Evolutionary conservation across 2,329 filamentous ascomycete species (phyloP).

Genomic region (Phialocephala subalpina): DNA sequence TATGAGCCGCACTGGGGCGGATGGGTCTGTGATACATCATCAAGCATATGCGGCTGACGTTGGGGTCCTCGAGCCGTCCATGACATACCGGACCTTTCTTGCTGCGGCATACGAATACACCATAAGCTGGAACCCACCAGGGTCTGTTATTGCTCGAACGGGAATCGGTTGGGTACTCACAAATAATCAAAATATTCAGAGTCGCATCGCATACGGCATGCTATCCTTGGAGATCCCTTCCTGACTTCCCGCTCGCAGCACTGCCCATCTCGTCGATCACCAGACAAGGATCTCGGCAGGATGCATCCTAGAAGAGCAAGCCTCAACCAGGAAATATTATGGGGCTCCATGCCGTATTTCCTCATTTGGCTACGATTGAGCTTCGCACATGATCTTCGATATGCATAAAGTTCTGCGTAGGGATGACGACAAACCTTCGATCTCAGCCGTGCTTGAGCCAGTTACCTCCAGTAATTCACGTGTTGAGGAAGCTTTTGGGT

Average conservation of each 20-base stretch:
- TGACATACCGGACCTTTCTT: background rate
- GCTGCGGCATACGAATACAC: too few relatives aligned
- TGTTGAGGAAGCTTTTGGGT: background rate
- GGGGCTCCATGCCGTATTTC: background rate
- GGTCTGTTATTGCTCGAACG: background rate
- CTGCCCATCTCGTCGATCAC: background rate
- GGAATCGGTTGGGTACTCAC: background rate
- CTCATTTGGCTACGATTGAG: background rate
- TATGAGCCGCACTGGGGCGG: slow-evolving; percentile 5
- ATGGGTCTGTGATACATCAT: slow-evolving; percentile 4
- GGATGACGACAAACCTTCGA: slow-evolving; percentile 3
- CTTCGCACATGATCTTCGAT: slow-evolving; percentile 1
- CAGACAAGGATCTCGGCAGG: background rate
- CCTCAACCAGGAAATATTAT: background rate
- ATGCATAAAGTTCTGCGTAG: background rate
- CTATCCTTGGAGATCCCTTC: background rate
- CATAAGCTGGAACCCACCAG: background rate
- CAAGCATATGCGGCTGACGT: slow-evolving; percentile 10
- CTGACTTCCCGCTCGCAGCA: background rate
- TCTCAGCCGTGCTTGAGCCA: background rate
- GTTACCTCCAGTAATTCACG: background rate
- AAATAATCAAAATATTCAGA: slow-evolving; percentile 1
- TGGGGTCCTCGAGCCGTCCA: background rate
- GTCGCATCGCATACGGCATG: background rate
- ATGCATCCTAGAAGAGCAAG: background rate